These are phyloP conservation scores for Penicillium rolfsii DNA, from an alignment of 2,329 filamentous ascomycete genomes.

Conservation along the genomic window DNA sequence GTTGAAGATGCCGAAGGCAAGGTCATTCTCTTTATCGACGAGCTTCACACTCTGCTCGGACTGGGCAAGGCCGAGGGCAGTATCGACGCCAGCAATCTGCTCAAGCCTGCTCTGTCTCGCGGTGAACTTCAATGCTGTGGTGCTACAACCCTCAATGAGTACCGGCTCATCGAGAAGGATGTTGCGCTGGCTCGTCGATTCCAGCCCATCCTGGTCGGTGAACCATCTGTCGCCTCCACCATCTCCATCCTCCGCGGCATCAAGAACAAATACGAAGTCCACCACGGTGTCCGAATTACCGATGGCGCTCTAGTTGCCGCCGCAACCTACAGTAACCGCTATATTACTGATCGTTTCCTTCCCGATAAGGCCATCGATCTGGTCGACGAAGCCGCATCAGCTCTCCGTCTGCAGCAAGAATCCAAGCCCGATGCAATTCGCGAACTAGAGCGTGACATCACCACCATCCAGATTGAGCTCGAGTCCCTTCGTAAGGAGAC, in stretches of 20 bases:
- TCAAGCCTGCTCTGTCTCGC: slow-evolving; percentile 90
- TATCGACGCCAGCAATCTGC: slow-evolving; percentile 91
- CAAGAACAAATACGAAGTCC: slow-evolving; percentile 96
- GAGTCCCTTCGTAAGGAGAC: slow-evolving; percentile 94
- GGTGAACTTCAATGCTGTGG: slow-evolving; percentile 95
- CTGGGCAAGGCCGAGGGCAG: slow-evolving; percentile 94
- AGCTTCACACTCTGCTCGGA: slow-evolving; percentile 87
- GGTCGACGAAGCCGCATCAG: slow-evolving; percentile 93
- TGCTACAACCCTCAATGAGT: slow-evolving; percentile 90
- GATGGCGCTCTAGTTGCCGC: slow-evolving; percentile 90
- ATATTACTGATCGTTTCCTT: slow-evolving; percentile 93
- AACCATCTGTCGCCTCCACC: slow-evolving; percentile 87
- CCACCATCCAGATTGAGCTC: slow-evolving; percentile 96
- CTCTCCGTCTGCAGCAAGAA: slow-evolving; percentile 88
- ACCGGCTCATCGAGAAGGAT: slow-evolving; percentile 92
- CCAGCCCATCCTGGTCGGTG: slow-evolving; percentile 90
- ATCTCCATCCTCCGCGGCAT: slow-evolving; percentile 95
- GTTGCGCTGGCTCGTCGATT: slow-evolving; percentile 89
- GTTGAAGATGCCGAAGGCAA: slow-evolving; percentile 86
- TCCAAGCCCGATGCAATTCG: slow-evolving; percentile 96
- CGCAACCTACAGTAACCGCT: slow-evolving; percentile 89
- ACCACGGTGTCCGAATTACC: slow-evolving; percentile 93
- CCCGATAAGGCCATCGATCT: slow-evolving; percentile 97
- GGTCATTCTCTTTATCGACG: slow-evolving; percentile 93
- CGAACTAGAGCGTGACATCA: slow-evolving; percentile 88